Base-by-base conservation (phyloP, 2,329 filamentous ascomycete species). In the Dothistroma pini region DNA sequence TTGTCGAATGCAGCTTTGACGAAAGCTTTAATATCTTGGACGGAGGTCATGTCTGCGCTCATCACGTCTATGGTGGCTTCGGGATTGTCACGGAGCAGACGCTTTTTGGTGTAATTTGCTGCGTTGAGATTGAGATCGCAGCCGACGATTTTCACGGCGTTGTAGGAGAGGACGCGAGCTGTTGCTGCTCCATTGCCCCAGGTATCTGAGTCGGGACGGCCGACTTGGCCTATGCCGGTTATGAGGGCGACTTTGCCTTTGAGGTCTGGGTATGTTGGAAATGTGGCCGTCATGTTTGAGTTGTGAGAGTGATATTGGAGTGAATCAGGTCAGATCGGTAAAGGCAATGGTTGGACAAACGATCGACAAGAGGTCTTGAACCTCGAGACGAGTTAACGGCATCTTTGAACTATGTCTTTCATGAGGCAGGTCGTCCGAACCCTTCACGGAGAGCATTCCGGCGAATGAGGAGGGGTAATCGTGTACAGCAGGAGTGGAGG, bases 141-240 rank as follows among this genome's bases (percentile, higher is more conserved):
- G 50, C 69, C 82, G 60, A 82, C 81, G 22, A 84, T 74, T 14
- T 73, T 70, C 6, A 80, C 82, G n/a, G 80, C 80, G 67, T 80
- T 78, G 54, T 76, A 72, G 3, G 79, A 76, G 19, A 84, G 73
- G 0, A 78, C 68, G 5, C 77, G 75, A n/a, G 81, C 79, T 56
- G 77, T 81, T 38, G 81, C 80, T 21, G 80, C 77, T 25, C 81
- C 81, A 61, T 81, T 83, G 53, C 80, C 80, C 81, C 80, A 83
- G 21, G 78, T 79, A 22, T 75, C 70, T 31, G 67, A 68, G 44
- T 67, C 60, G 25, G 63, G 63, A 6, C 63, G 66, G 21, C 74
- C 71, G 34, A 76, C 74, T 49, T 76, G 75, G 51, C 79, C 79
- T 35, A 81, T 76, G 34, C 79, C 79, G 51, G 79, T 78, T 55